Conservation (phyloP, 2,329 filamentous ascomycete species). For the Fusarium abutilonis region DNA sequence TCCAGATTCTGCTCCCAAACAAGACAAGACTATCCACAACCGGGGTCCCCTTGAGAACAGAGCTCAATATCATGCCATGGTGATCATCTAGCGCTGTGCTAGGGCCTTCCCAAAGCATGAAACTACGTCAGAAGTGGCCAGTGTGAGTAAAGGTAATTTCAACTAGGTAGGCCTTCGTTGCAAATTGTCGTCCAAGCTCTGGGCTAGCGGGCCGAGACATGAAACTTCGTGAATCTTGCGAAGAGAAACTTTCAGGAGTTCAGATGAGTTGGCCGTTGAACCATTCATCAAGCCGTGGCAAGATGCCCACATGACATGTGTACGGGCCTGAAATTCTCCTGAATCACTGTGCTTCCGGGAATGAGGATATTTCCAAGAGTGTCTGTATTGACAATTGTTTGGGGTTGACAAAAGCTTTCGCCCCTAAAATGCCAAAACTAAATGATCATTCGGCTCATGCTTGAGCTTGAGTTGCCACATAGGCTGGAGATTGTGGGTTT, state of each 20-base stretch:
- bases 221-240: constrained; percentile 34
- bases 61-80: constrained; percentile 39
- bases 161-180: constrained; percentile 24
- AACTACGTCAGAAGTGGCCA: constrained; percentile 18
- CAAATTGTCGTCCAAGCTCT: constrained; percentile 23
- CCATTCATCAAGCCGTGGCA: constrained; percentile 8
- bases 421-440: constrained; percentile 2
- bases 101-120: neutral
- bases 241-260: constrained; percentile 25
- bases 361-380: constrained; percentile 36
- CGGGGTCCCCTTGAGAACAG: constrained; percentile 25
- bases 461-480: neutral
- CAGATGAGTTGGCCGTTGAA: constrained; percentile 8
- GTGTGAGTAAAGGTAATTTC: constrained; percentile 25
- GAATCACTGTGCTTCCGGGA: constrained; percentile 16
- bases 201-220: constrained; percentile 30
- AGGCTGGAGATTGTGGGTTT: neutral
- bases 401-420: constrained; percentile 13
- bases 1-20: constrained; percentile 25
- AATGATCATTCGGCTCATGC: neutral
- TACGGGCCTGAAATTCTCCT: constrained; percentile 23
- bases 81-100: constrained; percentile 22
- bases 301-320: constrained; percentile 37
- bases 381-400: constrained; percentile 11
- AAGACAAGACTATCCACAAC: constrained; percentile 15